Evolutionary conservation across 1,139 yeast genomes (phyloP).

Genomic region (Wickerhamiella infanticola): DNA sequence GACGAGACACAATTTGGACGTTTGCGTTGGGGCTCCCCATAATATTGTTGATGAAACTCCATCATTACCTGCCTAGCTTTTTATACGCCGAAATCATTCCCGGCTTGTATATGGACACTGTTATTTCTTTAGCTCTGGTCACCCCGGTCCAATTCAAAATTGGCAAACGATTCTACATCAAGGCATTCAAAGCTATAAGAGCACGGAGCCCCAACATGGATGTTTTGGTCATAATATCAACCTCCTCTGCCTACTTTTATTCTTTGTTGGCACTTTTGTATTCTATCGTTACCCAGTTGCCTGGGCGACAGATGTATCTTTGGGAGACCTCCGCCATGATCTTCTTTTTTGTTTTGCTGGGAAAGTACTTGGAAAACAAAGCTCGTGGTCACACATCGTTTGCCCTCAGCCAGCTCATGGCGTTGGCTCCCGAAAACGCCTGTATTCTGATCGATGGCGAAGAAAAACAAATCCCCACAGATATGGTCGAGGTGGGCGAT

Average conservation of each 20-base stretch:
- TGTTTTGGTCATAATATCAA: conserved; percentile 70
- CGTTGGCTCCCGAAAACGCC: conserved; percentile 69
- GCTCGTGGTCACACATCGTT: conserved; percentile 92
- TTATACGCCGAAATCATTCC: conserved; percentile 17
- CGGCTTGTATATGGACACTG: conserved; percentile 30
- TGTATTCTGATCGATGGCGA: conserved; percentile 30
- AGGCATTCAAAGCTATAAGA: conserved; percentile 48
- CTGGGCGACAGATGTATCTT: conserved; percentile 34
- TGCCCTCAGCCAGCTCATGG: conserved; percentile 65
- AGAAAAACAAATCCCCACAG: conserved; percentile 40
- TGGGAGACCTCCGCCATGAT: conserved; percentile 86
- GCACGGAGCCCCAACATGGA: conserved; percentile 92
- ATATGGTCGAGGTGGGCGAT: conserved; percentile 63
- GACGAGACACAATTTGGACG: conserved; percentile 36
- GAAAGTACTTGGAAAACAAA: conserved; percentile 78
- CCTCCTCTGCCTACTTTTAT: conserved; percentile 61
- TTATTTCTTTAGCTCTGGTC: conserved; percentile 48
- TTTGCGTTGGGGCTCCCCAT: conserved; percentile 49
- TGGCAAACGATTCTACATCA: conserved; percentile 48
- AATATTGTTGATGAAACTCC: conserved; percentile 37
- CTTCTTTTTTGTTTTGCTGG: conserved; percentile 65
- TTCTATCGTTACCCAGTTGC: conserved; percentile 27
- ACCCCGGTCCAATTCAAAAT: conserved; percentile 54
- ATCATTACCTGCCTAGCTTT: conserved; percentile 18
- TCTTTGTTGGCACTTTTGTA: conserved; percentile 46